Evolutionary conservation across 495 filamentous ascomycete species (phyloP).

Genomic region (Gamarada debralockiae): DNA sequence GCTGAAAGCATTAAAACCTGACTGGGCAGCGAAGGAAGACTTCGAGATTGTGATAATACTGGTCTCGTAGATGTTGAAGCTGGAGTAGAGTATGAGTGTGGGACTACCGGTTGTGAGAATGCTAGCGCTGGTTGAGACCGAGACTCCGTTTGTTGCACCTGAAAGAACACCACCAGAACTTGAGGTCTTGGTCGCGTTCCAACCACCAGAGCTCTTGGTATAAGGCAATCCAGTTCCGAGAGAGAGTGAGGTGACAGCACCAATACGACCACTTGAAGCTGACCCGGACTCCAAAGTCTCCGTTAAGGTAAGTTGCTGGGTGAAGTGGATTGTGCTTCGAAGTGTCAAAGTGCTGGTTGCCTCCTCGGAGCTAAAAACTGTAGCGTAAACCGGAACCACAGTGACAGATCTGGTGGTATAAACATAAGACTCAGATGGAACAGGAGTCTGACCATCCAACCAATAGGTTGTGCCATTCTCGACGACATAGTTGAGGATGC

Average conservation of each 20-base stretch:
- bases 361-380: not conserved
- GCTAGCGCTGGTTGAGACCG: not conserved
- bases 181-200: slow-evolving; percentile 14
- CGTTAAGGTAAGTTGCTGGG: slow-evolving; percentile 7
- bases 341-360: slow-evolving; percentile 8
- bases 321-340: slow-evolving; percentile 3
- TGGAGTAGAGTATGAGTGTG: not conserved
- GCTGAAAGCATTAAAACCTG: slow-evolving; percentile 4
- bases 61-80: slow-evolving; percentile 8
- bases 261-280: not conserved
- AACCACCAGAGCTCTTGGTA: slow-evolving; percentile 11
- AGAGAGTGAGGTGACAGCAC: not conserved
- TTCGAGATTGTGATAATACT: not conserved
- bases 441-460: slow-evolving; percentile 15
- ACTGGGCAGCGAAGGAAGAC: not conserved
- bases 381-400: slow-evolving; percentile 3
- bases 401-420: slow-evolving; percentile 14
- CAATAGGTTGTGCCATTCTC: slow-evolving; percentile 17
- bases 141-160: too few relatives aligned
- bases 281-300: not conserved
- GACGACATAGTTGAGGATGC: slow-evolving; percentile 7
- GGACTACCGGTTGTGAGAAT: not conserved
- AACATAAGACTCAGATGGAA: slow-evolving; percentile 3
- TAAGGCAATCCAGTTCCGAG: not conserved
- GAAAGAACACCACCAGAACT: not conserved